These are phyloP conservation scores for Nepenthes alata DNA, from an alignment of 179 eudicot species.

Conservation along the genomic window DNA sequence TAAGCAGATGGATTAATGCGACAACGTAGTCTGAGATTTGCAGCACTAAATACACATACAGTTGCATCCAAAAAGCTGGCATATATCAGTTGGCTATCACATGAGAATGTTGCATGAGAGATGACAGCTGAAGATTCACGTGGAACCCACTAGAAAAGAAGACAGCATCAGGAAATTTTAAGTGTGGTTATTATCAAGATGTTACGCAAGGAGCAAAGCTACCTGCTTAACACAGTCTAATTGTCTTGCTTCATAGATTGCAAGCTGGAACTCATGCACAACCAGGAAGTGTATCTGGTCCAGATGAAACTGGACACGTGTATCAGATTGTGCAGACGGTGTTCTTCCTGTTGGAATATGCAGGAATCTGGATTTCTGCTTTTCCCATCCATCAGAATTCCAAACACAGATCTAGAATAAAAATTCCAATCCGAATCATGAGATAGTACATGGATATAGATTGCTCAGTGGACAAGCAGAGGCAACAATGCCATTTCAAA, in stretches of 20 bases:
- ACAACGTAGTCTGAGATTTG: constrained; percentile 61
- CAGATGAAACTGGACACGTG: constrained; percentile 39
- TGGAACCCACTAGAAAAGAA: no score
- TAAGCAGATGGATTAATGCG: constrained; percentile 73
- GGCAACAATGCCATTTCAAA: no score
- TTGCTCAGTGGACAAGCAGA: no score
- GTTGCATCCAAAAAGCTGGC: constrained; percentile 83
- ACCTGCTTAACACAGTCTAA: constrained; percentile 79
- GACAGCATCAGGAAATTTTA: no score
- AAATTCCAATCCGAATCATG: no score
- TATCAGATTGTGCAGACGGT: constrained; percentile 57
- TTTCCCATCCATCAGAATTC: constrained; percentile 87
- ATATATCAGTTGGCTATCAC: constrained; percentile 84
- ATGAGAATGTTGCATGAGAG: constrained; percentile 83
- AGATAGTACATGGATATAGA: no score
- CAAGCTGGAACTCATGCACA: constrained; percentile 83
- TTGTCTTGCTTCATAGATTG: constrained; percentile 70
- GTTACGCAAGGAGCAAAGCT: background rate
- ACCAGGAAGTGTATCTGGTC: constrained; percentile 60
- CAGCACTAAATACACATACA: constrained; percentile 67
- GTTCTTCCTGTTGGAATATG: constrained; percentile 14
- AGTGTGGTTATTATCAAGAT: background rate
- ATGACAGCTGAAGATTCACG: constrained; percentile 46
- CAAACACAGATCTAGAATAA: constrained; percentile 61
- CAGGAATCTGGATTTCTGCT: constrained; percentile 51